Conservation (phyloP, 169 alveolate genomes). For the Plasmodium knowlesi region DNA sequence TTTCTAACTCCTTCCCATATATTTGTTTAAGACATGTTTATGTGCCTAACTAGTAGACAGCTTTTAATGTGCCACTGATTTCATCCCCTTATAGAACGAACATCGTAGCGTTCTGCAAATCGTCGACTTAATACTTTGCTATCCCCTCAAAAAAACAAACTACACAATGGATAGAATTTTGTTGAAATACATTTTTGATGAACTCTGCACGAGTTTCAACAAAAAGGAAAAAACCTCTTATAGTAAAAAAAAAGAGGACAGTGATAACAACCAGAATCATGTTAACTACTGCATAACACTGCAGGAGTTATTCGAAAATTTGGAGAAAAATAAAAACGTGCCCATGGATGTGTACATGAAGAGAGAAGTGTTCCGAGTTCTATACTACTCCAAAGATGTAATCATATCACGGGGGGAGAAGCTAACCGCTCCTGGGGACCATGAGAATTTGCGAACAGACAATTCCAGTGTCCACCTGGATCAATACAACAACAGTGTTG, state of each 20-base stretch:
- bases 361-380: slow-evolving; percentile 27
- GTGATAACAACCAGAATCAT: slow-evolving; percentile 11
- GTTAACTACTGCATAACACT: slow-evolving; percentile 35
- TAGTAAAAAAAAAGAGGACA: slow-evolving; percentile 3
- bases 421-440: neutral
- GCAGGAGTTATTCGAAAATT: slow-evolving; percentile 53
- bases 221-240: slow-evolving; percentile 24
- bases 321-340: slow-evolving; percentile 47
- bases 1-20: neutral
- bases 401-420: slow-evolving; percentile 12
- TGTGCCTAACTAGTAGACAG: neutral
- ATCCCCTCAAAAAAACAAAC: neutral
- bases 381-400: slow-evolving; percentile 56
- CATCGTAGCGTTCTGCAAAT: neutral
- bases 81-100: neutral
- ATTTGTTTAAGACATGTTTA: neutral
- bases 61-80: neutral
- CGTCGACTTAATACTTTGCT: neutral
- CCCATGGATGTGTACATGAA: slow-evolving; percentile 69
- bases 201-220: slow-evolving; percentile 49
- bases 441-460: neutral
- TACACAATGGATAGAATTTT: slow-evolving; percentile 32
- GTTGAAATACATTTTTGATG: slow-evolving; percentile 45
- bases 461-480: neutral
- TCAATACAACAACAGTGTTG: slow-evolving; percentile 26